These are phyloP conservation scores for Boletus holoroseus DNA, from an alignment of 1,284 basidiomycete species.

Conservation along the genomic window DNA sequence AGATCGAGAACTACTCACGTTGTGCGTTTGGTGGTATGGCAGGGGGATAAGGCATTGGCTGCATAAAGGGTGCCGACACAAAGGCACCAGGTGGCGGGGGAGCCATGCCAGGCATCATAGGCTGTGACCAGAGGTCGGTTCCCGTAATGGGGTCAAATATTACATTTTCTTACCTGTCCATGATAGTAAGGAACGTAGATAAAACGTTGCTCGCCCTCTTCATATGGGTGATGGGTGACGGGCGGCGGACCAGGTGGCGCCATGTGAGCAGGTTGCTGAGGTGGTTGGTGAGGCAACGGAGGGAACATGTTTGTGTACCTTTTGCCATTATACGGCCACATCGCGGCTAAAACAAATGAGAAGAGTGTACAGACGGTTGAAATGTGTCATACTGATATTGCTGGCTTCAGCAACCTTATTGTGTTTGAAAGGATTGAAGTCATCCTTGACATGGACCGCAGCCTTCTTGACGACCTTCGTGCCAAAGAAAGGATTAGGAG, in stretches of 20 bases:
- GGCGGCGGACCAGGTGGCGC: conserved; percentile 59
- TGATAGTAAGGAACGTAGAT: conserved; percentile 70
- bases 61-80: conserved; percentile 74
- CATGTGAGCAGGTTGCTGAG: conserved; percentile 61
- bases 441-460: conserved; percentile 80
- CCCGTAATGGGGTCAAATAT: not conserved
- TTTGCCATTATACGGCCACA: conserved; percentile 88
- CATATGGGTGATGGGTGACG: conserved; percentile 66
- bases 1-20: conserved; percentile 26
- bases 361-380: not conserved
- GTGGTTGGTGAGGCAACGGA: conserved; percentile 49
- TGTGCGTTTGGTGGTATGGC: conserved; percentile 70
- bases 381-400: conserved; percentile 57
- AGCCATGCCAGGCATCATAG: conserved; percentile 76
- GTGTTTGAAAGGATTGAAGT: conserved; percentile 92
- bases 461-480: conserved; percentile 69
- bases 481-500: conserved; percentile 85
- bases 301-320: conserved; percentile 78
- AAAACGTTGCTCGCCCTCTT: conserved; percentile 63
- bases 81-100: conserved; percentile 72
- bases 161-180: conserved; percentile 51
- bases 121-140: conserved; percentile 35
- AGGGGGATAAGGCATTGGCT: conserved; percentile 73
- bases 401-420: conserved; percentile 73
- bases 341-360: conserved; percentile 45